A percentile compares a stretch with the other conserved stretches of the same genome.
phyloP scores from a whole-genome alignment of 1,139 yeast genomes.

The Saccharomyces hybrid region DNA sequence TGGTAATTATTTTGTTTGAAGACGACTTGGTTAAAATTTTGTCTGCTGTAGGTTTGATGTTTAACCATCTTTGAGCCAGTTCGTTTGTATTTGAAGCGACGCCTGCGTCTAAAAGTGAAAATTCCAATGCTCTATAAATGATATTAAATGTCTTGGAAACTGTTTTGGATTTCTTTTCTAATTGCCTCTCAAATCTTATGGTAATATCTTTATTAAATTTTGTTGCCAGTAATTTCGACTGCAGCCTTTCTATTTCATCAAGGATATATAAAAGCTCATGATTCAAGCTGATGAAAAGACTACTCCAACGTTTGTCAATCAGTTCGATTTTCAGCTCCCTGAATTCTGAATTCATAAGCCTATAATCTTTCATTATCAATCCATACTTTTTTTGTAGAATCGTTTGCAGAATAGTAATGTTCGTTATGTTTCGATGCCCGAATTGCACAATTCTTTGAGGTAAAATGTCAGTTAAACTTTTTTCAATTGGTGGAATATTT shows the following conservation, averaged over 20 bases:
- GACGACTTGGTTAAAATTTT: constrained; percentile 16
- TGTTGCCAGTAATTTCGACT: constrained; percentile 11
- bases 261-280: constrained; percentile 35
- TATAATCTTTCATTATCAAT: constrained; percentile 37
- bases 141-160: constrained; percentile 34
- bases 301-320: constrained; percentile 51
- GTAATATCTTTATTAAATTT: constrained; percentile 8
- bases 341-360: constrained; percentile 36
- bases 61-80: constrained; percentile 32
- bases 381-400: constrained; percentile 38
- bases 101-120: constrained; percentile 30
- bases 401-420: constrained; percentile 12
- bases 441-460: constrained; percentile 45
- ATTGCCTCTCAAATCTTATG: constrained; percentile 18
- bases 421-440: constrained; percentile 15
- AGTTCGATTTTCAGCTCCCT: constrained; percentile 38
- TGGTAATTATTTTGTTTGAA: not conserved
- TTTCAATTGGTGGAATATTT: constrained; percentile 30
- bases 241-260: constrained; percentile 32
- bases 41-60: constrained; percentile 24
- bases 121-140: constrained; percentile 35
- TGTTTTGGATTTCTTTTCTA: constrained; percentile 24
- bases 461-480: constrained; percentile 47
- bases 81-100: constrained; percentile 31
- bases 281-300: constrained; percentile 40